Conservation (phyloP, 805 yeast species). For the Osmozyma mogii region DNA sequence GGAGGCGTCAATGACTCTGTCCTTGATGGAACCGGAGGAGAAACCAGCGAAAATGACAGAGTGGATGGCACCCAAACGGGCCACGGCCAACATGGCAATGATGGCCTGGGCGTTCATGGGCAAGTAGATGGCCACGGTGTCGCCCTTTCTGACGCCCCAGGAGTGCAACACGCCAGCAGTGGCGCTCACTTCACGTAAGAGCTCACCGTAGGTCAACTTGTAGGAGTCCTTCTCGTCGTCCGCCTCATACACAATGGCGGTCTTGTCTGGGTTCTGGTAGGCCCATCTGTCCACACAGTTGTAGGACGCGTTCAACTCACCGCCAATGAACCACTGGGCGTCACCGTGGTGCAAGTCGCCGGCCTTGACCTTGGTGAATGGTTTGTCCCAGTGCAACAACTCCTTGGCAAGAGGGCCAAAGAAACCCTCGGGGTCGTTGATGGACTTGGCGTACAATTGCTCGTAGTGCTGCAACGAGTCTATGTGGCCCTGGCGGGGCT, state of each 20-base stretch:
- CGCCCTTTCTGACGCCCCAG: slow-evolving; percentile 91
- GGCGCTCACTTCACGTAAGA: slow-evolving; percentile 74
- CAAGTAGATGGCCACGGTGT: slow-evolving; percentile 89
- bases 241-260: slow-evolving; percentile 86
- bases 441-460: slow-evolving; percentile 61
- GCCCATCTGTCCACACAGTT: slow-evolving; percentile 97
- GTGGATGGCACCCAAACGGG: slow-evolving; percentile 91
- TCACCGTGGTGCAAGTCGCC: slow-evolving; percentile 83
- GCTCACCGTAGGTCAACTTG: slow-evolving; percentile 76
- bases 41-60: slow-evolving; percentile 97
- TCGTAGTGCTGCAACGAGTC: slow-evolving; percentile 57
- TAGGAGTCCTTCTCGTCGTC: slow-evolving; percentile 76
- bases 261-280: slow-evolving; percentile 71
- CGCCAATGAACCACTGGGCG: slow-evolving; percentile 86
- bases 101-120: slow-evolving; percentile 98
- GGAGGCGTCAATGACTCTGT: slow-evolving; percentile 83
- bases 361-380: slow-evolving; percentile 50
- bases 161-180: slow-evolving; percentile 76
- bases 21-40: slow-evolving; percentile 85
- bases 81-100: slow-evolving; percentile 88
- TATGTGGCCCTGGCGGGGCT: slow-evolving; percentile 56
- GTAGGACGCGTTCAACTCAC: slow-evolving; percentile 86
- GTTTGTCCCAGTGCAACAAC: slow-evolving; percentile 72
- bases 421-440: slow-evolving; percentile 71
- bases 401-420: slow-evolving; percentile 72